Conservation (phyloP, 2,329 filamentous ascomycete species). For the Fusarium oligoseptatum region DNA sequence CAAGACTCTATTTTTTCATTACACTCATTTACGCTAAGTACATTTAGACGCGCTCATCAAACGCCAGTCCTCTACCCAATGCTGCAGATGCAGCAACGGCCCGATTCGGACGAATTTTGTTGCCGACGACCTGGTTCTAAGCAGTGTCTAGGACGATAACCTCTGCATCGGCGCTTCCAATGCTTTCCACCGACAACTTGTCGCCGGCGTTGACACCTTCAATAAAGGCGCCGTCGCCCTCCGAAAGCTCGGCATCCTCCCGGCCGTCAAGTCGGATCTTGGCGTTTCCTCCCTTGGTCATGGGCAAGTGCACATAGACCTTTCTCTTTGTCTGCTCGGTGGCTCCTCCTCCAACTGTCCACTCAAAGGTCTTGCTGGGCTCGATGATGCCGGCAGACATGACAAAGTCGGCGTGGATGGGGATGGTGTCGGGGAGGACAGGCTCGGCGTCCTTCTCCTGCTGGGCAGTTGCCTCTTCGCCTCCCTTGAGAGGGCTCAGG, state of each 20-base stretch:
- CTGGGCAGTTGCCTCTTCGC: slow-evolving; percentile 69
- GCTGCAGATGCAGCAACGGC: slow-evolving; percentile 2
- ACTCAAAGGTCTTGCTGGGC: slow-evolving; percentile 75
- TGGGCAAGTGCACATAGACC: slow-evolving; percentile 84
- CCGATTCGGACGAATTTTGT: neutral
- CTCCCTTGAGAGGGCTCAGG: slow-evolving; percentile 79
- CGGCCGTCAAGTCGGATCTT: slow-evolving; percentile 77
- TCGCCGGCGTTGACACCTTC: slow-evolving; percentile 74
- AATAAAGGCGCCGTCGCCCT: slow-evolving; percentile 87
- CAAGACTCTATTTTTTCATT: slow-evolving; percentile 2
- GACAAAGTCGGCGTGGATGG: slow-evolving; percentile 85
- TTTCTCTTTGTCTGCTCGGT: slow-evolving; percentile 71
- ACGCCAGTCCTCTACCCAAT: slow-evolving; percentile 1
- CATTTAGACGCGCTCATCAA: slow-evolving; percentile 14
- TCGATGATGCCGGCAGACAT: slow-evolving; percentile 84
- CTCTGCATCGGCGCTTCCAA: slow-evolving; percentile 77
- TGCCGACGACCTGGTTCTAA: slow-evolving; percentile 47
- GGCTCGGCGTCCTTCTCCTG: slow-evolving; percentile 76
- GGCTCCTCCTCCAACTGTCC: slow-evolving; percentile 75
- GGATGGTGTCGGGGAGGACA: slow-evolving; percentile 75
- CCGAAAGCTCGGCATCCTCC: slow-evolving; percentile 73
- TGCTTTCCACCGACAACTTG: slow-evolving; percentile 73
- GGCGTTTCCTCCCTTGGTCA: slow-evolving; percentile 81
- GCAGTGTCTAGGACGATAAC: slow-evolving; percentile 76
- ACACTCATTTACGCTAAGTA: slow-evolving; percentile 27